Evolutionary conservation across 371 early-diverging fungal species (phyloP).

Genomic region (Actinomortierella ambigua): DNA sequence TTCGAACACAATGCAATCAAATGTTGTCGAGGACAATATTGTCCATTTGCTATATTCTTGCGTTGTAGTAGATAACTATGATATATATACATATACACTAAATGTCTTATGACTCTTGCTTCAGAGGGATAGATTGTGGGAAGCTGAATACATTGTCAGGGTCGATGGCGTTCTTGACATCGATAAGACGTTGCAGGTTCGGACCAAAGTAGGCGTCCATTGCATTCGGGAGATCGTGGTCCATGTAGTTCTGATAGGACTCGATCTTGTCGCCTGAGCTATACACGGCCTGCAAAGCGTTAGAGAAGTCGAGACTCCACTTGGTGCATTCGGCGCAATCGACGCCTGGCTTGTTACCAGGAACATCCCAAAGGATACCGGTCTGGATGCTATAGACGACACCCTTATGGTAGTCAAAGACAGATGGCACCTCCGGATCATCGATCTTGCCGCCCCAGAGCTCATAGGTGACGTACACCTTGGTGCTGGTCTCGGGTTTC

Average conservation of each 20-base stretch:
- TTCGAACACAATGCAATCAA: no score
- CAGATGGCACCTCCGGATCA: no score
- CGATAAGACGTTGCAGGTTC: constrained; percentile 25
- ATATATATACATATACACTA: no score
- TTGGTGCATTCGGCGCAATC: neutral
- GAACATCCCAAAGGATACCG: constrained; percentile 3
- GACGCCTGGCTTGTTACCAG: neutral
- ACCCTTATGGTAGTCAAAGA: neutral
- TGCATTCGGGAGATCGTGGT: constrained; percentile 37
- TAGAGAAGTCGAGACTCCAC: neutral
- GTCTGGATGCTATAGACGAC: constrained; percentile 3
- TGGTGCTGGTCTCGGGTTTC: neutral
- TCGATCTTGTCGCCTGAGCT: constrained; percentile 13
- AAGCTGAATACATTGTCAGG: constrained; percentile 47
- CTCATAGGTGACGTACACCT: neutral
- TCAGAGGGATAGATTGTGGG: constrained; percentile 49
- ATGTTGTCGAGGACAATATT: no score
- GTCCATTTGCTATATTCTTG: no score
- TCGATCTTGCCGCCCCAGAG: constrained; percentile 6
- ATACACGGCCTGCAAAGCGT: constrained; percentile 1
- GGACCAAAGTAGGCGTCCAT: constrained; percentile 45
- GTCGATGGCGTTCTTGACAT: constrained; percentile 44
- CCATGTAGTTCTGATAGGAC: constrained; percentile 48
- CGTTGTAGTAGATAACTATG: no score
- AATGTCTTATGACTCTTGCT: no score